These are phyloP conservation scores for Lepidium africanum DNA, from an alignment of 345 rosid genomes.

Conservation along the genomic window DNA sequence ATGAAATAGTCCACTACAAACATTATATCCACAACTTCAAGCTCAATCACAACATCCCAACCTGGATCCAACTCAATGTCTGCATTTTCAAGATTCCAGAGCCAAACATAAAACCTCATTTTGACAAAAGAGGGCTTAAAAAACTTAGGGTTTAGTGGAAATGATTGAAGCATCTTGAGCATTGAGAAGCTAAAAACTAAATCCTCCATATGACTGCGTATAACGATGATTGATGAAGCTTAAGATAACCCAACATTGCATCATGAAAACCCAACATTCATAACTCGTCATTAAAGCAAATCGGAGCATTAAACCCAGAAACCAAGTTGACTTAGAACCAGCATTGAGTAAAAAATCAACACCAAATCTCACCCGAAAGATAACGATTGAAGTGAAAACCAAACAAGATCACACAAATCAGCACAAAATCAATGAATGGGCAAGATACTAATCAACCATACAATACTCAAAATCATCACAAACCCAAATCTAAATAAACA, in stretches of 20 bases:
- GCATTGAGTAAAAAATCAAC: background rate
- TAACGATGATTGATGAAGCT: background rate
- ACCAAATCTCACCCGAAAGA: background rate
- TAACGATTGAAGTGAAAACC: background rate
- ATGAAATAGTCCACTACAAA: constrained; percentile 3
- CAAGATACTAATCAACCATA: background rate
- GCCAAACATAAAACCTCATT: background rate
- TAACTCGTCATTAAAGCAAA: background rate
- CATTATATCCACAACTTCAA: background rate
- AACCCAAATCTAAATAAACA: background rate
- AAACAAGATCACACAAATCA: background rate
- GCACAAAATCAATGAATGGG: constrained; percentile 2
- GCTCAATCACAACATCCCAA: background rate
- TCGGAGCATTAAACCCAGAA: constrained; percentile 6
- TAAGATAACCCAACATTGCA: background rate
- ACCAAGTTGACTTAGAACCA: background rate
- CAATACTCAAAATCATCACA: background rate
- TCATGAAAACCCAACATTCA: background rate
- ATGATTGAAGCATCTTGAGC: background rate
- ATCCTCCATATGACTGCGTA: background rate
- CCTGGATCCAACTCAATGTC: background rate
- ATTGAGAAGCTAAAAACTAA: background rate
- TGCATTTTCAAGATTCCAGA: background rate
- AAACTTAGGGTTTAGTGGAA: background rate
- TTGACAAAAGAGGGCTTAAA: background rate